Conservation (phyloP, 2,329 filamentous ascomycete genomes). For the Fusarium pseudoanthophilum region DNA sequence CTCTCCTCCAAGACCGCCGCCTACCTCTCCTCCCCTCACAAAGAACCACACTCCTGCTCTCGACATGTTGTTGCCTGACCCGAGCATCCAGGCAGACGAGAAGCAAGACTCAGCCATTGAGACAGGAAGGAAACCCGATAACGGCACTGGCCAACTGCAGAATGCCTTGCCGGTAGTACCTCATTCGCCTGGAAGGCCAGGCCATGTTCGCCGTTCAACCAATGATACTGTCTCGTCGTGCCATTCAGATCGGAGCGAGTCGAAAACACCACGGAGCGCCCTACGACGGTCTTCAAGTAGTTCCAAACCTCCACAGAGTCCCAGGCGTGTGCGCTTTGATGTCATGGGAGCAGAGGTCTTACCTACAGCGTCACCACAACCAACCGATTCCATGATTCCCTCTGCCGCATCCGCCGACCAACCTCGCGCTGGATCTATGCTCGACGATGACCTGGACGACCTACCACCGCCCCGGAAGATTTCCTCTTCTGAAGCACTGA, state of each 20-base stretch:
- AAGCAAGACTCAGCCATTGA: slow-evolving; percentile 41
- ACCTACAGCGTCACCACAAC: slow-evolving; percentile 66
- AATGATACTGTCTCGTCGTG: slow-evolving; percentile 62
- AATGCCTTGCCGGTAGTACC: slow-evolving; percentile 28
- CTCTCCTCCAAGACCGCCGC: slow-evolving; percentile 43
- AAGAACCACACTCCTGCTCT: slow-evolving; percentile 27
- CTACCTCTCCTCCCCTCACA: slow-evolving; percentile 33
- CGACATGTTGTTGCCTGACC: slow-evolving; percentile 44
- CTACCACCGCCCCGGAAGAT: slow-evolving; percentile 62
- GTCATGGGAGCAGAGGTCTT: slow-evolving; percentile 69
- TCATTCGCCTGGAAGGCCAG: slow-evolving; percentile 46
- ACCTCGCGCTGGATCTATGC: slow-evolving; percentile 46
- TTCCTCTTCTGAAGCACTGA: slow-evolving; percentile 65
- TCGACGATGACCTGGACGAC: slow-evolving; percentile 54
- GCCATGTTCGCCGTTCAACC: slow-evolving; percentile 54
- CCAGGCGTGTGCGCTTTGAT: slow-evolving; percentile 71
- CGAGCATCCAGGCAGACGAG: slow-evolving; percentile 38
- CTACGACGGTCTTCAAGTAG: slow-evolving; percentile 66
- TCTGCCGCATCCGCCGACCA: slow-evolving; percentile 43
- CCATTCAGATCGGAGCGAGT: slow-evolving; percentile 64
- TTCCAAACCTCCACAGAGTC: slow-evolving; percentile 62
- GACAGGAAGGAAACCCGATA: slow-evolving; percentile 32
- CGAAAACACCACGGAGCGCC: slow-evolving; percentile 63
- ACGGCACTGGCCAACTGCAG: slow-evolving; percentile 23
- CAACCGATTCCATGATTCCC: slow-evolving; percentile 47